Percentiles rank a stretch among this genome's conserved stretches.
These are phyloP conservation scores for Chlorella sp. DNA, from an alignment of 139 green algal species.

Conservation along the genomic window DNA sequence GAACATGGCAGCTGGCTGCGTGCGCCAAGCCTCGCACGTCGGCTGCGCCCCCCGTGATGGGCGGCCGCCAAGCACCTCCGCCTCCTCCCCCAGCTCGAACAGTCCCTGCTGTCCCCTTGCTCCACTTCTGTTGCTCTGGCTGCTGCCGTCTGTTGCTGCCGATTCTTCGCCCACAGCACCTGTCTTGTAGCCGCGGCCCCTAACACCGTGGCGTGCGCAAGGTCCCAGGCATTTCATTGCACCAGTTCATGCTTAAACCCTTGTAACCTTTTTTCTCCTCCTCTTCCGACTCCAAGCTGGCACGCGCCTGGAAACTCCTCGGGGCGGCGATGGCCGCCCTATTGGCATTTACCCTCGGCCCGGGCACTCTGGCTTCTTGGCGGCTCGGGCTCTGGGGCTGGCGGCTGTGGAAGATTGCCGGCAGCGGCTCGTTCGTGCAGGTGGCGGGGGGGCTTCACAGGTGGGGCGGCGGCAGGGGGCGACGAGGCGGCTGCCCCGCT, in stretches of 20 bases:
- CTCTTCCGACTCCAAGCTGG: no score
- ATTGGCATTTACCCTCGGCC: background rate
- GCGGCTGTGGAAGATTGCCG: background rate
- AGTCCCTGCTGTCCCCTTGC: no score
- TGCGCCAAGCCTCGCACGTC: background rate
- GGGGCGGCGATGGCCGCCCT: background rate
- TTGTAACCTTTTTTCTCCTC: no score
- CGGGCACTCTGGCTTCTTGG: background rate
- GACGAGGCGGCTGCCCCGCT: background rate
- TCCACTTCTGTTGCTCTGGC: no score
- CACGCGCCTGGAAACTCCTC: background rate
- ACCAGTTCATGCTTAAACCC: background rate
- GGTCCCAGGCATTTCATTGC: background rate
- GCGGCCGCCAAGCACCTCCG: background rate
- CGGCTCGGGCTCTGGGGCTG: background rate
- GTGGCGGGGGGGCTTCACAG: background rate
- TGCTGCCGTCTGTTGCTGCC: no score
- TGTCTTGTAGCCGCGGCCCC: no score
- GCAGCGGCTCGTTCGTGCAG: background rate
- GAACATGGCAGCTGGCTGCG: background rate
- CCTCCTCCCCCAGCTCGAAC: no score
- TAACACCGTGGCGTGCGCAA: no score
- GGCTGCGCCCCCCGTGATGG: background rate
- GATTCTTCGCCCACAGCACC: no score
- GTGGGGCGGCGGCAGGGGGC: background rate